Evolutionary conservation across 208 protist genomes (phyloP), one percentile per base, ranked within the genome.

Genomic region (Chromosphaera perkinsii): DNA sequence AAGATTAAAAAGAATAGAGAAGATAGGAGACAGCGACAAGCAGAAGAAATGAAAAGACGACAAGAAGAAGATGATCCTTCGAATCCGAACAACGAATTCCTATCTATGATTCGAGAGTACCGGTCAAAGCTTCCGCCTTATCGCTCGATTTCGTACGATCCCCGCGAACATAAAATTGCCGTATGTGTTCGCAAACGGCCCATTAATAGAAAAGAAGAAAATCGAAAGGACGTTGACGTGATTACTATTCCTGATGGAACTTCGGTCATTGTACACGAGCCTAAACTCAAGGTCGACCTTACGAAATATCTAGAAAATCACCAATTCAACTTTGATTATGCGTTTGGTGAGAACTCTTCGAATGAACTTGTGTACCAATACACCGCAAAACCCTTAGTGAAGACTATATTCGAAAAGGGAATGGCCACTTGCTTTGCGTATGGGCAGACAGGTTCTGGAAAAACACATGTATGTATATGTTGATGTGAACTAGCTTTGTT

Each of bases 281-380:
- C 72, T 43, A 80, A 78, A 62, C 54, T 92, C 49, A 93, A 93
- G 72, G 87, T 96, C 42, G 94, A 97, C 78, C 70, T 97, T 24
- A 92, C 86, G 22, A 92, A 92, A 56, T 96, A 94, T 76, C 95
- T 91, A 60, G 90, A 96, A 51, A 90, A 91, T 72, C 94, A 97
- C 64, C 83, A 86, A 37, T 96, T 96, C 73, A 82, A 82, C 29
- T 97, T 96, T 71, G 94, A 97, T 73, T 76, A 91, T 29, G 91
- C 95, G 22, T 88, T 96, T 55, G 88, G 92, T 55, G 73, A 57
- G 45, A 88, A 95, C 57, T 79, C 66, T 42, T 78, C 88, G 51
- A 85, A 65, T 70, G 96, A 96, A 72, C 74, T 85, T 37, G 68
- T 79, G 80, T 97, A 26, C 96, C 62, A 87, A 45, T 76, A 82